Evolutionary conservation across 2,329 filamentous ascomycete species (phyloP), one percentile per base, ranked within the genome.

Genomic region (Ophiostoma pallidulum): DNA sequence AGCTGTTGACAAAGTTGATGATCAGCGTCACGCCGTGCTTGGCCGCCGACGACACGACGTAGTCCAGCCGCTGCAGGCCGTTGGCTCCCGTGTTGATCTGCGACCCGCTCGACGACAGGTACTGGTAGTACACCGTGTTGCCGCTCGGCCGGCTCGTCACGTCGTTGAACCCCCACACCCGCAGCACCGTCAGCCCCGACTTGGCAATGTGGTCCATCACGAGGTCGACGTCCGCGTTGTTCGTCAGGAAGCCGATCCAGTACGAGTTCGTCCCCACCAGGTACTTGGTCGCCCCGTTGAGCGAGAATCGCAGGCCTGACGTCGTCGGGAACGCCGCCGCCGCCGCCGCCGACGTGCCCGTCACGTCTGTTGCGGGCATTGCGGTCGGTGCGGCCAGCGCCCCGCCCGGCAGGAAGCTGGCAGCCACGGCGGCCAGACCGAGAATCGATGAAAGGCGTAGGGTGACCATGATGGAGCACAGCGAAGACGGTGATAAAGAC

Each of bases 131-230:
- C 50, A 7, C 77, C 68, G 1, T 64, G 67, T 16, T 67, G 68
- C 1, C 64, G 56, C 8, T 63, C 59, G 4, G 65, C 65, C 10
- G 65, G 51, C 2, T 62, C 59, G 32, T 62, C 10, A 49, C 31
- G 49, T 74, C 72, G 60, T 68, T 67, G 56, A 77, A 77, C 1
- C 70, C 73, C 74, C 73, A 77, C 33, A 74, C 64, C 0, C 74
- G 66, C 4, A 74, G 59, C 42, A 76, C 67, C n/a, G n/a, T n/a
- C n/a, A n/a, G n/a, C n/a, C 51, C 22, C 16, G 51, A 49, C 33
- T 51, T 45, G 4, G 37, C 41, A 48, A 53, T 53, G 18, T 53
- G 39, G n/a, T 53, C 44, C 41, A 51, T 36, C 14, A 49, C 49
- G 18, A 32, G 45, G 38, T 53, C 49, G 12, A 53, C 35, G 36